These are phyloP conservation scores for Huntiella bhutanensis DNA, from an alignment of 2,329 filamentous ascomycete species.

Conservation along the genomic window DNA sequence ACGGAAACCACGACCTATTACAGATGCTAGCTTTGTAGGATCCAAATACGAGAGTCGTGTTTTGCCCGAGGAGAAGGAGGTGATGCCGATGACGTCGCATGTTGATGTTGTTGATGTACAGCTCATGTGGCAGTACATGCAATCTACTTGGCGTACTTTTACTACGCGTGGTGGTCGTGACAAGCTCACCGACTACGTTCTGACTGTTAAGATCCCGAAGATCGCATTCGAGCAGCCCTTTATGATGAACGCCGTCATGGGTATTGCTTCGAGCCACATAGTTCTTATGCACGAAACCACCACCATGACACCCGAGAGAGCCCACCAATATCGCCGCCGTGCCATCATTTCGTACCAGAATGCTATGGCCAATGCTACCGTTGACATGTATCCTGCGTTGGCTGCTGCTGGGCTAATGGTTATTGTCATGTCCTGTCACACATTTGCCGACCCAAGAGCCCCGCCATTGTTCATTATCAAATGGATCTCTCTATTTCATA, in stretches of 20 bases:
- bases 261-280: conserved; percentile 30
- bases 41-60: not conserved
- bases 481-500: conserved; percentile 37
- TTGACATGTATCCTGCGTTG: conserved; percentile 29
- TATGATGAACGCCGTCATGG: conserved; percentile 35
- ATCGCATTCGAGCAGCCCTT: conserved; percentile 33
- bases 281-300: conserved; percentile 22
- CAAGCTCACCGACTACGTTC: conserved; percentile 22
- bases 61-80: not conserved
- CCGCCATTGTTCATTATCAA: conserved; percentile 31
- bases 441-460: conserved; percentile 28
- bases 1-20: not conserved
- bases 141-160: conserved; percentile 27
- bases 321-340: conserved; percentile 26
- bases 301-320: conserved; percentile 21
- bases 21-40: not conserved
- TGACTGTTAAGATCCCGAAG: conserved; percentile 28
- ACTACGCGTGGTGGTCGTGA: conserved; percentile 21
- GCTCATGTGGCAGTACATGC: conserved; percentile 36
- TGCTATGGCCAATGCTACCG: conserved; percentile 29
- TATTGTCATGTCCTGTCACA: conserved; percentile 29
- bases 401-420: conserved; percentile 32
- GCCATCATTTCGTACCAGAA: conserved; percentile 32
- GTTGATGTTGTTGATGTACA: conserved; percentile 29
- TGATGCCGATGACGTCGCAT: not conserved